These are phyloP conservation scores for Boletus huronensis DNA, from an alignment of 768 basidiomycete genomes.

Conservation along the genomic window DNA sequence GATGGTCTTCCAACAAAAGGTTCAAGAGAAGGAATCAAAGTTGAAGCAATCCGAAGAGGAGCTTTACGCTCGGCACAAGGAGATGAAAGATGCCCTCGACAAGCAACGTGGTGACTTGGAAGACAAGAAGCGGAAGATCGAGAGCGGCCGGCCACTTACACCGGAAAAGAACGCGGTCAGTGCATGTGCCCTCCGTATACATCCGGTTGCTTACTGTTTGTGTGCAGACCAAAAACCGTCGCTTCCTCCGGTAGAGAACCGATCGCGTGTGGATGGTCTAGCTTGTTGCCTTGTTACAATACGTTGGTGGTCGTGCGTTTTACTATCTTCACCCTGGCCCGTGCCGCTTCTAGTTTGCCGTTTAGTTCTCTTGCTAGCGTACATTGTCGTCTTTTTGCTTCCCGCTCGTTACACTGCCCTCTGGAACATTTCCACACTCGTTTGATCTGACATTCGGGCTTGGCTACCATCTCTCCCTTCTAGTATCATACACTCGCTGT, in stretches of 20 bases:
- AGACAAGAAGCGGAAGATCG: constrained; percentile 96
- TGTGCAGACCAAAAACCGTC: constrained; percentile 35
- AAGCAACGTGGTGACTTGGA: constrained; percentile 94
- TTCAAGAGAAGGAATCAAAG: constrained; percentile 98
- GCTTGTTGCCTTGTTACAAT: constrained; percentile 31
- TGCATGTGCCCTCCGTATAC: constrained; percentile 16
- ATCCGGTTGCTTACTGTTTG: constrained; percentile 6
- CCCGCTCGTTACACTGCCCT: constrained; percentile 27
- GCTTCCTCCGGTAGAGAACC: constrained; percentile 33
- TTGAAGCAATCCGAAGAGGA: constrained; percentile 99
- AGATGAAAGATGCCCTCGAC: constrained; percentile 99
- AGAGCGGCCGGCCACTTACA: constrained; percentile 90
- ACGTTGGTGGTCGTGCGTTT: constrained; percentile 27
- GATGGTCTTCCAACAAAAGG: constrained; percentile 99
- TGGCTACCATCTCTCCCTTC: constrained; percentile 43
- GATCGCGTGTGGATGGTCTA: constrained; percentile 10
- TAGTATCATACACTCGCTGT: constrained; percentile 46
- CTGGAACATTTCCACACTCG: constrained; percentile 55
- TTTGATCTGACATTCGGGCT: constrained; percentile 56
- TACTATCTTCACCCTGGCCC: constrained; percentile 25
- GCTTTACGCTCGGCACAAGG: constrained; percentile 95
- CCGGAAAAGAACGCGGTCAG: constrained; percentile 88
- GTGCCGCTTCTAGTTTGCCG: constrained; percentile 37
- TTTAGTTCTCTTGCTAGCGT: constrained; percentile 40
- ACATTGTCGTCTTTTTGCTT: constrained; percentile 37